A percentile compares a stretch with the other conserved stretches of the same genome.
Conservation (phyloP, 1,139 yeast genomes). For the Hemisphaericaspora xylofermentans region DNA sequence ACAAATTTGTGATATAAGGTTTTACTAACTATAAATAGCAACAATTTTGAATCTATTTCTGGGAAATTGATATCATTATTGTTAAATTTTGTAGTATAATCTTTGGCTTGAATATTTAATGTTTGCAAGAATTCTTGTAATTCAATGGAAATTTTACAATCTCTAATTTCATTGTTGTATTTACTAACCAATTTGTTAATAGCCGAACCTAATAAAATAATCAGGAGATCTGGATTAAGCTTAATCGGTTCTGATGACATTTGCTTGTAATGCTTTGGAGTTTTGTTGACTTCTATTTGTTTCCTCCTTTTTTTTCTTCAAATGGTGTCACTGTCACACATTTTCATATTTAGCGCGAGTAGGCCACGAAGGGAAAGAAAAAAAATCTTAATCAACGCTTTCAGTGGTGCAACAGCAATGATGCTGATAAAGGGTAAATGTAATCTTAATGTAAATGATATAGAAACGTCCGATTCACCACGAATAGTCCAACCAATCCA, state of each 20-base stretch:
- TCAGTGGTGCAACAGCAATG: no score
- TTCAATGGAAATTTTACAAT: slow-evolving; percentile 17
- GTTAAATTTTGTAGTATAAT: slow-evolving; percentile 17
- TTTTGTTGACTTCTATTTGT: no score
- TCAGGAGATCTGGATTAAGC: slow-evolving; percentile 17
- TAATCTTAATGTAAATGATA: no score
- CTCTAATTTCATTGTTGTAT: slow-evolving; percentile 8
- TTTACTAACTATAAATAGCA: slow-evolving; percentile 14
- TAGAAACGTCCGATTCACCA: no score
- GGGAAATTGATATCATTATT: slow-evolving; percentile 15
- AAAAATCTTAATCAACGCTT: no score
- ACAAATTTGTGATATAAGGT: slow-evolving; percentile 21
- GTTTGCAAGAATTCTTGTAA: slow-evolving; percentile 19
- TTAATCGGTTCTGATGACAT: slow-evolving; percentile 17
- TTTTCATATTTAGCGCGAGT: no score
- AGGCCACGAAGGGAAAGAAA: no score
- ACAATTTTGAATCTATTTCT: slow-evolving; percentile 14
- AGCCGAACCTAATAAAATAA: slow-evolving; percentile 30
- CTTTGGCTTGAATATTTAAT: slow-evolving; percentile 18
- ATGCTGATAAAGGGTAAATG: no score
- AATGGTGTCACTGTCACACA: no score
- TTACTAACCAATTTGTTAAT: slow-evolving; percentile 25
- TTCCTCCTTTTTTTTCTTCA: no score
- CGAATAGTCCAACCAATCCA: no score
- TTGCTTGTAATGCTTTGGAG: background rate